A percentile compares a stretch with the other conserved stretches of the same genome.
Evolutionary conservation across 169 alveolate species (phyloP).

Genomic region (Cryptosporidium tyzzeri): DNA sequence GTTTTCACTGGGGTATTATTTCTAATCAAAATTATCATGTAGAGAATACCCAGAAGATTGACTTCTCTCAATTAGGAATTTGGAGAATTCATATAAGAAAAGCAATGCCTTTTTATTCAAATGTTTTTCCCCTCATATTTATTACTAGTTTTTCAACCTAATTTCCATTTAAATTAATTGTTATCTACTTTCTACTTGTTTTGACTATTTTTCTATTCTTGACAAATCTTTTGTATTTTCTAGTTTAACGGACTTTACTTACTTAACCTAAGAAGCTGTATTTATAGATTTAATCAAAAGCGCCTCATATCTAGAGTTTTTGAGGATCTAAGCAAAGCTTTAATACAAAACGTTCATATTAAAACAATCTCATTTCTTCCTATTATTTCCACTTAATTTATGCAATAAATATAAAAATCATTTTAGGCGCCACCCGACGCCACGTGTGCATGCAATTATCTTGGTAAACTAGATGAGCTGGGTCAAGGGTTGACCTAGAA

Average conservation of each 20-base stretch:
- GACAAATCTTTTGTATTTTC: no score
- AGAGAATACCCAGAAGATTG: not conserved
- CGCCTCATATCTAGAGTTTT: not conserved
- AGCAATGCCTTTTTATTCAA: constrained; percentile 18
- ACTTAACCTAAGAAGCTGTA: not conserved
- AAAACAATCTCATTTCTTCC: not conserved
- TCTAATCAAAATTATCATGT: constrained; percentile 7
- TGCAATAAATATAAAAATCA: not conserved
- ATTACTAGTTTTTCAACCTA: constrained; percentile 18
- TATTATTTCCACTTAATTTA: not conserved
- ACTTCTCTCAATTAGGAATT: not conserved
- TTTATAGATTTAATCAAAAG: not conserved
- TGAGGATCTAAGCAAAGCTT: not conserved
- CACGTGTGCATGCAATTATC: constrained; percentile 42
- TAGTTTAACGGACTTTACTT: not conserved
- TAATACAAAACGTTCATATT: not conserved
- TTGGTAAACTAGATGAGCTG: not conserved
- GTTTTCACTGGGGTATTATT: not conserved
- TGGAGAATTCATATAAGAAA: constrained; percentile 2
- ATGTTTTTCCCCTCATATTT: not conserved
- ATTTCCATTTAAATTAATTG: constrained; percentile 27
- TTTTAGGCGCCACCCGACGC: constrained; percentile 15
- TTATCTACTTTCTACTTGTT: constrained; percentile 11
- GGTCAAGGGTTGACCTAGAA: constrained; percentile 1
- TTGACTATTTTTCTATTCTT: not conserved